Evolutionary conservation across 2,329 filamentous ascomycete species (phyloP), one percentile per base, ranked within the genome.

Genomic region (Lecanosticta acicola): DNA sequence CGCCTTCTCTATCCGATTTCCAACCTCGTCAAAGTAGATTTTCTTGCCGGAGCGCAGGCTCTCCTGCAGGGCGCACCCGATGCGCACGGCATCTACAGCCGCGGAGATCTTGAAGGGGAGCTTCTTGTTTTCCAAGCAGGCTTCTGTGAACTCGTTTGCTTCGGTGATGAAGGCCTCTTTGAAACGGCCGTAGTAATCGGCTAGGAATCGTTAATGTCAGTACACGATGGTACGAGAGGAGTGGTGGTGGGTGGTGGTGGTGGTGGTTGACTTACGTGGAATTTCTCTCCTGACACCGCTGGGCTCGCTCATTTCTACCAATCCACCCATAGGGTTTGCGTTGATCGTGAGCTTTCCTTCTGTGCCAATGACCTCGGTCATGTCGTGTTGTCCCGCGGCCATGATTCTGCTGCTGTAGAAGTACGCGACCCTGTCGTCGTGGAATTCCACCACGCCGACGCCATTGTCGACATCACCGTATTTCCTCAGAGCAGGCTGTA

Each of bases 321-420:
- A 67, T 46, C 77, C 76, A 2, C 63, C 66, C 38, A 68, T 66
- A 3, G 81, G 81, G 53, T 81, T 74, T 4, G 69, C 72, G 57
- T 84, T 84, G 50, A 85, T 70, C 1, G 71, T 67, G 4, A 85
- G 58, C 61, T 84, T 84, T 33, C 81, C 80, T 54, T 75, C 71
- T 1, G 81, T 85, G 10, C 81, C 82, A 44, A 84, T 80, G 51
- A 85, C 76, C 65, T 84, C 80, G 0, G 81, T 83, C 48, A 73
- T 77, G 60, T 85, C 82, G 50, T 83, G 77, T 63, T 85, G 81
- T 0, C 82, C 82, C 0, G 78, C 75, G 0, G 80, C 78, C 76
- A 84, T 85, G 77, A 84, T 85, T 11, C 81, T 71, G 8, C 71
- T 77, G 34, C 71, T 73, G 62, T 81, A 85, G 49, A 83, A 76